Evolutionary conservation across 805 yeast species (phyloP), one percentile per base, ranked within the genome.

Genomic region (Candida sakaeoensis): DNA sequence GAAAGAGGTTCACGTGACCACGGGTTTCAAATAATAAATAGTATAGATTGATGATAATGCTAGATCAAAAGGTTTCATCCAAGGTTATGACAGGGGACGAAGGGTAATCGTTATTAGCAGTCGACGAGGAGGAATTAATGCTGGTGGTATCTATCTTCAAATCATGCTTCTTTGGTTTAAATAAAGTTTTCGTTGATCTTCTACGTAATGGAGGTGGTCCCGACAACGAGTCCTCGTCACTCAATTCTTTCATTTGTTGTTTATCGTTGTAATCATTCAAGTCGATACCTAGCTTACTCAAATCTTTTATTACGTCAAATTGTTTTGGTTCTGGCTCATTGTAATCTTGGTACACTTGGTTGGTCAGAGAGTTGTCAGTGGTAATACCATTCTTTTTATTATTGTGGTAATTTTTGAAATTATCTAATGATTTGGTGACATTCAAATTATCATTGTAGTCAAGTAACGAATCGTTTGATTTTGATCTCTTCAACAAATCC

Each of bases 11-110:
- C 15, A 26, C 15, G 15, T 12, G 15, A 26, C 13, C 9, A 26
- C n/a, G n/a, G n/a, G n/a, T n/a, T n/a, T n/a, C n/a, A n/a, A n/a
- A n/a, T n/a, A n/a, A n/a, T n/a, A n/a, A n/a, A n/a, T n/a, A 10
- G 14, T 28, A 8, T 28, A 28, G 14, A 13, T 8, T 28, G 8
- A 18, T 22, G 17, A 23, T 23, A 25, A 28, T 8, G 13, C n/a
- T 22, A 8, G 8, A 17, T 35, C 40, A 56, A 26, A 51, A 54
- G 13, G 57, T 51, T 44, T 63, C 69, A 37, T 67, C 72, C 33
- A 68, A 52, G 0, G 72, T 67, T 27, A 68, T 68, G 2, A 65
- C 60, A 2, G 73, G 73, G 46, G 42, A 37, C 4, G 42, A 31
- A 5, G 42, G 36, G 28, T 18, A 42, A 2, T 26, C 24, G 14